Conservation (phyloP, 2,329 filamentous ascomycete genomes). For the Madurella mycetomatis region DNA sequence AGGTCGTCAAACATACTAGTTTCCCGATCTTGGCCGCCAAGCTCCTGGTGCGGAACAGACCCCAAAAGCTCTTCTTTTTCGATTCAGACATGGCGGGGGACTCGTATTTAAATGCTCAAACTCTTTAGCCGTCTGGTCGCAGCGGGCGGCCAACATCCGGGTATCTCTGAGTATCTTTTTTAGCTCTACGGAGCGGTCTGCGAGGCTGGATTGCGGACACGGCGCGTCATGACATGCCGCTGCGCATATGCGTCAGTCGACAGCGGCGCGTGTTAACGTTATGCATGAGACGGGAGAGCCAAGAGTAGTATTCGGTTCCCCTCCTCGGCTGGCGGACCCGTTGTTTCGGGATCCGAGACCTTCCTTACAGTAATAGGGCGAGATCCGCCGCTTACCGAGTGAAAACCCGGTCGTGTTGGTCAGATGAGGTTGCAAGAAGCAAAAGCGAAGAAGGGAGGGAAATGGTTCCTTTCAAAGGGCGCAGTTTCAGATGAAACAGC, state of each 20-base stretch:
- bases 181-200: slow-evolving; percentile 12
- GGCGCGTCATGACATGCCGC: slow-evolving; percentile 11
- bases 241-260: slow-evolving; percentile 1
- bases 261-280: background rate
- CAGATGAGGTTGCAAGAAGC: background rate
- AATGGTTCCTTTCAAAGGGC: background rate
- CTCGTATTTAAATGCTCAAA: background rate
- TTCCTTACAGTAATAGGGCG: background rate
- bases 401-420: background rate
- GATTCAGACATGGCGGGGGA: slow-evolving; percentile 22
- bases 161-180: slow-evolving; percentile 1
- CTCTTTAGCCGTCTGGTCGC: background rate
- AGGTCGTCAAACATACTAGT: slow-evolving; percentile 29
- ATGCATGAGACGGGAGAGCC: slow-evolving; percentile 7
- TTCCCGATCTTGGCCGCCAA: slow-evolving; percentile 35
- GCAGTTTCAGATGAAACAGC: slow-evolving; percentile 8
- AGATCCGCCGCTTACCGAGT: background rate
- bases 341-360: background rate
- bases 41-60: slow-evolving; percentile 47
- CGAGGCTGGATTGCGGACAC: slow-evolving; percentile 16
- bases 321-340: background rate
- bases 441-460: background rate
- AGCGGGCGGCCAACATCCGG: background rate
- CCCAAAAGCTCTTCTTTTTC: slow-evolving; percentile 45
- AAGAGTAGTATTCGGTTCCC: background rate